phyloP scores from a whole-genome alignment of 768 basidiomycete genomes.

The Sarcodon sp. region DNA sequence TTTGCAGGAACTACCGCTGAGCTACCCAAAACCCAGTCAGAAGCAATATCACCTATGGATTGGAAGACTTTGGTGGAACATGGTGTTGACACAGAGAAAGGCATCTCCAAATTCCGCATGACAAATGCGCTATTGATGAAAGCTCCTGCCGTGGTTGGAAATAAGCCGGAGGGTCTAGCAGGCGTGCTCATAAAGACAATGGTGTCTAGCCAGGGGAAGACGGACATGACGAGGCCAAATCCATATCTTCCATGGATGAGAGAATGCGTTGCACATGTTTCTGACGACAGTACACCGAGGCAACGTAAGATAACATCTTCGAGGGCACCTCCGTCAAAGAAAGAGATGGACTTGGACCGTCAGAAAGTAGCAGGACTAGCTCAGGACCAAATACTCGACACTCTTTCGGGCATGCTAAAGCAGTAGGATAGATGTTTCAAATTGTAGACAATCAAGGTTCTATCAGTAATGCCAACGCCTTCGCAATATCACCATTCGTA shows the following conservation, averaged over 20 bases:
- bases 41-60: constrained; percentile 15
- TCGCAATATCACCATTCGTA: constrained; percentile 37
- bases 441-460: no score
- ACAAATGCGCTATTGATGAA: constrained; percentile 14
- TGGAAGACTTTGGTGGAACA: constrained; percentile 18
- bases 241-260: constrained; percentile 34
- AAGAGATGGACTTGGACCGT: neutral
- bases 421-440: no score
- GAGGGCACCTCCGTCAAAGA: neutral
- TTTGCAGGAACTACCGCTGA: constrained; percentile 30
- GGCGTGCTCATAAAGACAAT: constrained; percentile 19
- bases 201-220: constrained; percentile 16
- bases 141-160: constrained; percentile 34
- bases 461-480: constrained; percentile 26
- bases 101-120: constrained; percentile 18
- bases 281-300: neutral
- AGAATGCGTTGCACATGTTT: constrained; percentile 25
- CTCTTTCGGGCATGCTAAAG: neutral
- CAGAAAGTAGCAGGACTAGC: neutral
- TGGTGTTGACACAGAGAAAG: constrained; percentile 2
- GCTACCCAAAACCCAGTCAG: constrained; percentile 9
- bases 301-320: constrained; percentile 1
- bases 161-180: constrained; percentile 23
- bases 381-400: neutral
- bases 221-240: constrained; percentile 25